Evolutionary conservation across 2,329 filamentous ascomycete species (phyloP), one percentile per base, ranked within the genome.

Genomic region (Penicillium palitans): DNA sequence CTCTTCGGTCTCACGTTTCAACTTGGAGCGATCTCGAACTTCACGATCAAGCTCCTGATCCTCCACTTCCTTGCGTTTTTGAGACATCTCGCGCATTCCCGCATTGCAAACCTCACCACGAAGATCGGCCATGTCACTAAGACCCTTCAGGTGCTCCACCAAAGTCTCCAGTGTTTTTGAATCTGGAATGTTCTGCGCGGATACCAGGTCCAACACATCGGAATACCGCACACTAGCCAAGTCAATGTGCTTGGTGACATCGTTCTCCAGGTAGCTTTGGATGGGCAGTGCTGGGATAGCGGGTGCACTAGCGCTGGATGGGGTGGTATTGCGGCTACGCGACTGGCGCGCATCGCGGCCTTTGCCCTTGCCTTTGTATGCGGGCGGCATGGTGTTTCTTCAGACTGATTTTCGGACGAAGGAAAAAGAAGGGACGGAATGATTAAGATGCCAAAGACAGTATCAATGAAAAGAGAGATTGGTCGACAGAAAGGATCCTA

Each of bases 291-390:
- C 64, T 19, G 74, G 76, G 61, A 72, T 72, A 63, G 65, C 73
- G 59, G 79, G 79, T 39, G 78, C 75, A 60, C 80, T 80, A 35
- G 79, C 78, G 21, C 84, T 85, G 61, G 83, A 81, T 21, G 86
- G 86, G 4, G 86, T 88, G 17, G 84, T 85, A 68, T 87, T 87
- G 63, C 86, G 83, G 66, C 84, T 87, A 61, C 81, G 80, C 49
- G 84, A 84, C 41, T 79, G 80, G 54, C 79, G 77, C 41, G 78
- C 75, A 59, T 84, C 81, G 61, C 79, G 80, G 48, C 75, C 78
- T 68, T 84, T 84, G 46, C 79, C 75, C 70, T 85, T 85, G 66
- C 78, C 74, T 66, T 81, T 81, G 58, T 72, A 75, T 40, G 76
- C 77, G 25, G 75, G 72, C 40, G 78, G 77, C 78, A 80, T 80